These are phyloP conservation scores for Lanmaoa pseudosensibilis DNA, from an alignment of 768 basidiomycete genomes.

Conservation along the genomic window DNA sequence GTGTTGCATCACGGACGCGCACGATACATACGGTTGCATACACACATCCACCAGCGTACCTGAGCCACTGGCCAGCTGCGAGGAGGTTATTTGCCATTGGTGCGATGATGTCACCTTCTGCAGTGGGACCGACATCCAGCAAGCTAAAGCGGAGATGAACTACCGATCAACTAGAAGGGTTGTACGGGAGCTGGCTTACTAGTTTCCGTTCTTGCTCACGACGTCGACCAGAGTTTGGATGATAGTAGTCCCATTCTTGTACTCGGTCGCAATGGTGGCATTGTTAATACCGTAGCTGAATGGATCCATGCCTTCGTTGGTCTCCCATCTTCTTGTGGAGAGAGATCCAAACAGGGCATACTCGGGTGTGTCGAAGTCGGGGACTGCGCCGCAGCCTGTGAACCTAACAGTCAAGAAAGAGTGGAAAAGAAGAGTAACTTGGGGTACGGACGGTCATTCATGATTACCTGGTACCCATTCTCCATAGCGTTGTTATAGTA, in stretches of 20 bases:
- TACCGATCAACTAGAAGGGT: neutral
- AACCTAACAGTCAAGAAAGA: neutral
- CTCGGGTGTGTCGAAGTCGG: conserved; percentile 58
- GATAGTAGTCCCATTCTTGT: conserved; percentile 50
- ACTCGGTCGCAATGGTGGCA: conserved; percentile 41
- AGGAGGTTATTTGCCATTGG: conserved; percentile 49
- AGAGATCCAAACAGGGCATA: conserved; percentile 49
- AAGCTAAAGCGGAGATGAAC: conserved; percentile 34
- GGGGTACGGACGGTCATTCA: conserved; percentile 39
- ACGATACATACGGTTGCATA: conserved; percentile 47
- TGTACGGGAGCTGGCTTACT: conserved; percentile 34
- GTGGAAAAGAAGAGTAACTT: neutral
- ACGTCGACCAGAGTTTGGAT: conserved; percentile 55
- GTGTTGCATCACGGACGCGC: neutral
- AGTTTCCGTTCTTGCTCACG: conserved; percentile 64
- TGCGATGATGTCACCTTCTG: conserved; percentile 52
- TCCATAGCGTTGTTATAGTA: conserved; percentile 45
- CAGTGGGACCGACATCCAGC: conserved; percentile 54
- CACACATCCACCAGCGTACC: conserved; percentile 49
- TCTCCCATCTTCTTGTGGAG: conserved; percentile 54
- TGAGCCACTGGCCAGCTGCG: conserved; percentile 53
- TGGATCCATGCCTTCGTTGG: conserved; percentile 52
- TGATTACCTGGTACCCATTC: conserved; percentile 45
- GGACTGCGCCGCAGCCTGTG: conserved; percentile 47
- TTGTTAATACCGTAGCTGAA: conserved; percentile 49